A percentile compares a stretch with the other conserved stretches of the same genome.
Conservation (phyloP, 1,284 basidiomycete species). For the Sanghuangporus baumii region DNA sequence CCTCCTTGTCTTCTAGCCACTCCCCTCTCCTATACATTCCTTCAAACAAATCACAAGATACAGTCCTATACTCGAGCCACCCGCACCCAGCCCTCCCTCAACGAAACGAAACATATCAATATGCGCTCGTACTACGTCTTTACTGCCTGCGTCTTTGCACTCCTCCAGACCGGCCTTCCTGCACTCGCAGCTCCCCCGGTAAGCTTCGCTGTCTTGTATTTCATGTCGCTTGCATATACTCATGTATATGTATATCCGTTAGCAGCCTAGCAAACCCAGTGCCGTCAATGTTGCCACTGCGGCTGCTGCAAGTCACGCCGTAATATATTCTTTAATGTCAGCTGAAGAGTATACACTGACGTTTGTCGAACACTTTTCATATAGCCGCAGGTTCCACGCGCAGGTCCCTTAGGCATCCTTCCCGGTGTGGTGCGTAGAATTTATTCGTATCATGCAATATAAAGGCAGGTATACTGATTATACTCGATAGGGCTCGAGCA, state of each 20-base stretch:
- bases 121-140: constrained; percentile 16
- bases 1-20: too few relatives aligned
- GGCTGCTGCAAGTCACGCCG: too few relatives aligned
- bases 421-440: too few relatives aligned
- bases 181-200: background rate
- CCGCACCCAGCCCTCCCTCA: background rate
- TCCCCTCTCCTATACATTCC: too few relatives aligned
- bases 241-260: background rate
- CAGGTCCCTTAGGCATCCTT: too few relatives aligned
- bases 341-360: too few relatives aligned
- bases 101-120: background rate
- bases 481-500: background rate
- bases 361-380: too few relatives aligned
- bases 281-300: too few relatives aligned
- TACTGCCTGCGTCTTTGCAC: constrained; percentile 10
- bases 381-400: too few relatives aligned
- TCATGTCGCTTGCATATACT: background rate
- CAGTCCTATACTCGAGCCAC: background rate
- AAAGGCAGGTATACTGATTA: background rate
- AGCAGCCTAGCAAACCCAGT: background rate
- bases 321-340: too few relatives aligned
- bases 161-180: constrained; percentile 2
- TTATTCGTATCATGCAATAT: too few relatives aligned
- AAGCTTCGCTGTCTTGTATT: background rate
- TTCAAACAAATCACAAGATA: too few relatives aligned